Evolutionary conservation across 1,139 yeast species (phyloP), one percentile per base, ranked within the genome.

Genomic region (Meyerozyma guilliermondii): DNA sequence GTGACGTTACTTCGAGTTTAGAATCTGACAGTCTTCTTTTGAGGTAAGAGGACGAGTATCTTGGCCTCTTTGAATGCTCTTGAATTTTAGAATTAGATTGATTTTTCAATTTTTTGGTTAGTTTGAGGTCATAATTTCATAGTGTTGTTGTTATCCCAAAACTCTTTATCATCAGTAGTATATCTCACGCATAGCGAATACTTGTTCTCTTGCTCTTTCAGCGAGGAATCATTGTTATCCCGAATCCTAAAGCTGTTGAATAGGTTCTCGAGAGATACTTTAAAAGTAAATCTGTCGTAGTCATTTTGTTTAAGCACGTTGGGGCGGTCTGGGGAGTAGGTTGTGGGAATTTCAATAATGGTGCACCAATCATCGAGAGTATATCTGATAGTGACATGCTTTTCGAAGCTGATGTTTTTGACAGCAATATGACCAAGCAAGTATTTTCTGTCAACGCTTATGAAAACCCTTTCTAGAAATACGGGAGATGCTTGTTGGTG

Each of bases 401-500:
- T 87, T 43, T 80, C 75, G 60, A 73, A 87, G 1, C 85, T 70
- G 16, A 86, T 39, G 60, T 87, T 87, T 54, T 76, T 74, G 23
- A 83, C 95, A 10, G 87, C 89, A 36, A 87, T 73, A 48, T 81
- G 81, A 2, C 95, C 96, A 45, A 79, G 62, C n/a, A 87, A 61
- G 41, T 67, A 69, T 49, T 70, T 68, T 47, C 77, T 76, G 50
- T 82, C 81, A 7, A 76, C 63, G 23, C 84, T 74, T 40, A 87
- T 65, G 49, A 79, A 78, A 11, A 87, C 58, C 43, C 79, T 71
- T 54, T 87, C 95, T 45, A 87, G 62, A 50, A 81, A 83, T 11
- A 86, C 81, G 38, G 77, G 71, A 26, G 60, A 59, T 13, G 62
- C 62, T 14, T 62, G 52, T 22, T 30, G 35, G 14, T 62, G 56